phyloP scores from a whole-genome alignment of 2,329 filamentous ascomycete species.

The Leptographium flavum region DNA sequence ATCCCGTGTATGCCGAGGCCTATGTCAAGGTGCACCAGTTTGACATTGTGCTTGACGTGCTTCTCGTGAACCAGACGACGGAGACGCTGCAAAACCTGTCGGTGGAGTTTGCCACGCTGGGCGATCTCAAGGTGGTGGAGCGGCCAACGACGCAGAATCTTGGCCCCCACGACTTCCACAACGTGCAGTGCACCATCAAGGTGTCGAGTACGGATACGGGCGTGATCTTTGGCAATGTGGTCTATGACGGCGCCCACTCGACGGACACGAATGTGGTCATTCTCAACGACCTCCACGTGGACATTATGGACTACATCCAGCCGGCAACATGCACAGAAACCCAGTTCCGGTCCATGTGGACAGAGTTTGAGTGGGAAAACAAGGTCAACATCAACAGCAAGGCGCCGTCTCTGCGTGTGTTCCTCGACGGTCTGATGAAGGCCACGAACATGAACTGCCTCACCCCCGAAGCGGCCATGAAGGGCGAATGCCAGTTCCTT shows the following conservation, averaged over 20 bases:
- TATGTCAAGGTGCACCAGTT: conserved; percentile 99
- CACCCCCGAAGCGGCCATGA: conserved; percentile 88
- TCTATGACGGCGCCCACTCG: conserved; percentile 86
- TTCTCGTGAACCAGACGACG: conserved; percentile 92
- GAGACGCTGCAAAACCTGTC: conserved; percentile 95
- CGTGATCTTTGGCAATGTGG: conserved; percentile 96
- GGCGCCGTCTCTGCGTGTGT: conserved; percentile 79
- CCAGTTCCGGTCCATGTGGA: conserved; percentile 99
- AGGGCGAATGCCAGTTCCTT: conserved; percentile 95
- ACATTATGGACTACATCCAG: conserved; percentile 99
- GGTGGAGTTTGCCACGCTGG: conserved; percentile 95
- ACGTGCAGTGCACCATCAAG: conserved; percentile 97
- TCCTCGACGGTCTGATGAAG: conserved; percentile 89
- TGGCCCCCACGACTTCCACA: conserved; percentile 90
- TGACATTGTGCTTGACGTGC: conserved; percentile 90
- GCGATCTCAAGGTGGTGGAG: conserved; percentile 95
- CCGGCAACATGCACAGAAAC: conserved; percentile 93
- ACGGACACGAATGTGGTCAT: conserved; percentile 96
- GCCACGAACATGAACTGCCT: conserved; percentile 98
- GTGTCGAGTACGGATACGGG: conserved; percentile 87
- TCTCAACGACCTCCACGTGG: conserved; percentile 92
- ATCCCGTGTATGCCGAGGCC: conserved; percentile 95
- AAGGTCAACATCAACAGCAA: conserved; percentile 99
- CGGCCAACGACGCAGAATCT: conserved; percentile 92
- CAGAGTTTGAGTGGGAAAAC: conserved; percentile 99